Conservation (phyloP, 2,329 filamentous ascomycete genomes). For the Cercospora zeina region DNA sequence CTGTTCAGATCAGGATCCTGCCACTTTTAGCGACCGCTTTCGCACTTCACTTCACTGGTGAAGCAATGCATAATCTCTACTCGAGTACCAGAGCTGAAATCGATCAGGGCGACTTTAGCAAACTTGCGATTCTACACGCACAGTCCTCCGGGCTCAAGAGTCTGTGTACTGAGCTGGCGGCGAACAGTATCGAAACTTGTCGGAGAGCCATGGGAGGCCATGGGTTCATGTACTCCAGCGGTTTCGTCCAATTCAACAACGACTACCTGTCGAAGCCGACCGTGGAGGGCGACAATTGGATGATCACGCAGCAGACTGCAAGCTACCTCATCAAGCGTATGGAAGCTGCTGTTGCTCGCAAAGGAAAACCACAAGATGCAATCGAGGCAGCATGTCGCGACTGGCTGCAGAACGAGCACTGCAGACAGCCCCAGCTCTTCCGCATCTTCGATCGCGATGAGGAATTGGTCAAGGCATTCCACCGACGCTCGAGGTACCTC, state of each 20-base stretch:
- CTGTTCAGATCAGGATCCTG: slow-evolving; percentile 56
- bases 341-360: slow-evolving; percentile 43
- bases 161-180: slow-evolving; percentile 55
- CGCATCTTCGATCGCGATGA: slow-evolving; percentile 42
- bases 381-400: slow-evolving; percentile 47
- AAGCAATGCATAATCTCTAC: slow-evolving; percentile 55
- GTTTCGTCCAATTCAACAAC: slow-evolving; percentile 54
- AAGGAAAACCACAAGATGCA: slow-evolving; percentile 42
- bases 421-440: slow-evolving; percentile 36
- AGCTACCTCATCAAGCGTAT: slow-evolving; percentile 56
- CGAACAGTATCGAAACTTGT: slow-evolving; percentile 57
- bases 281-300: slow-evolving; percentile 59
- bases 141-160: slow-evolving; percentile 58
- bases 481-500: slow-evolving; percentile 48
- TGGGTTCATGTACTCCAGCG: slow-evolving; percentile 56
- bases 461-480: slow-evolving; percentile 49
- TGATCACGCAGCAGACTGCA: slow-evolving; percentile 58
- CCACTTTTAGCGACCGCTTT: slow-evolving; percentile 57
- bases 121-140: slow-evolving; percentile 54
- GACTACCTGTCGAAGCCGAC: slow-evolving; percentile 57
- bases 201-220: slow-evolving; percentile 57
- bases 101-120: slow-evolving; percentile 53
- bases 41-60: slow-evolving; percentile 51
- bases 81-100: slow-evolving; percentile 49
- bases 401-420: slow-evolving; percentile 42